These are phyloP conservation scores for Silene vulgaris DNA, from an alignment of 179 eudicot species.

Conservation along the genomic window DNA sequence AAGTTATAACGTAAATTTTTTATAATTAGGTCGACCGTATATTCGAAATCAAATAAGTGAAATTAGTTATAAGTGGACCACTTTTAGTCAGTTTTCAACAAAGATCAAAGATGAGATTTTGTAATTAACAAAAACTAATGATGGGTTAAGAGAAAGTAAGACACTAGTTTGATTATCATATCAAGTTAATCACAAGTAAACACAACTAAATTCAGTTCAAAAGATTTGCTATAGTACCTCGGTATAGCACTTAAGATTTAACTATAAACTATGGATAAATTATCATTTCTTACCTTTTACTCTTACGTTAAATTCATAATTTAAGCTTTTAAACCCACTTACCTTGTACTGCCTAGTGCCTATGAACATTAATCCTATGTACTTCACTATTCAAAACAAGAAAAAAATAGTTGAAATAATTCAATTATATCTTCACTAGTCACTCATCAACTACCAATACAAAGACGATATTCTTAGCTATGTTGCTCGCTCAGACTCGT, in stretches of 20 bases:
- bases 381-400: constrained; percentile 6
- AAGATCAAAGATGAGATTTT: not conserved
- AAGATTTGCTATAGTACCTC: constrained; percentile 7
- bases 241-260: not conserved
- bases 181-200: not conserved
- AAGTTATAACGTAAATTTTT: too few species aligned
- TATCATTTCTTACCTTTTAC: constrained; percentile 14
- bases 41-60: not conserved
- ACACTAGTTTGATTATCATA: not conserved
- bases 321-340: not conserved
- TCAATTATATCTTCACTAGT: not conserved
- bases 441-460: not conserved
- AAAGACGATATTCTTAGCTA: too few species aligned
- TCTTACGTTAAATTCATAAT: constrained; percentile 12
- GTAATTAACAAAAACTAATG: not conserved
- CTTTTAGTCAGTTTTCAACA: constrained; percentile 5
- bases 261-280: too few species aligned
- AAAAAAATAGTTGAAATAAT: not conserved
- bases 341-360: constrained; percentile 1
- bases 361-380: not conserved
- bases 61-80: constrained; percentile 10
- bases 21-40: too few species aligned
- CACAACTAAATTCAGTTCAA: not conserved
- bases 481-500: too few species aligned
- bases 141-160: constrained; percentile 7